Evolutionary conservation across 257 asterid genomes (phyloP).

Genomic region (Penstemon davidsonii): DNA sequence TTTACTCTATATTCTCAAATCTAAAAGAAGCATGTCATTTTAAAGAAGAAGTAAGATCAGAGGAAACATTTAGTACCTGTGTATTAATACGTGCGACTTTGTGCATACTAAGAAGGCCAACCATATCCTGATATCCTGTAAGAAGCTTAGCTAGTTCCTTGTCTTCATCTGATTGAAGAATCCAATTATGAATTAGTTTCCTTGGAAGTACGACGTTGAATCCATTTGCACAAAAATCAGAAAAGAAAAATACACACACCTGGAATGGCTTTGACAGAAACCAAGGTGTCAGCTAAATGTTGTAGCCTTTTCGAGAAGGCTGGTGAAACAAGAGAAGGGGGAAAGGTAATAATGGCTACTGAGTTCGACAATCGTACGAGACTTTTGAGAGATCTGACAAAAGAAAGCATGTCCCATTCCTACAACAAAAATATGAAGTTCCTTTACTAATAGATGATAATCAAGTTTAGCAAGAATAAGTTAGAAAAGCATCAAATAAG

Average conservation of each 20-base stretch:
- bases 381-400: conserved; percentile 74
- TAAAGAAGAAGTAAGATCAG: conserved; percentile 2
- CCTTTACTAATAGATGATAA: conserved; percentile 9
- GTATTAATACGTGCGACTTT: conserved; percentile 91
- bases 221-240: conserved; percentile 2
- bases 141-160: conserved; percentile 92
- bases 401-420: conserved; percentile 91
- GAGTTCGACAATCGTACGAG: conserved; percentile 69
- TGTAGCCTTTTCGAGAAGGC: conserved; percentile 75
- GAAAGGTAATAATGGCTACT: conserved; percentile 83
- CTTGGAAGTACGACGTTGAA: not conserved
- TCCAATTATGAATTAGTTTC: conserved; percentile 19
- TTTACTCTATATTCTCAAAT: not conserved
- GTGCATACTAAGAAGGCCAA: conserved; percentile 87
- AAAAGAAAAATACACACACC: conserved; percentile 43
- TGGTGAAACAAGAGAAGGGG: conserved; percentile 81
- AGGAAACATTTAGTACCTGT: conserved; percentile 51
- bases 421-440: conserved; percentile 28
- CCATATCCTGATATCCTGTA: conserved; percentile 95
- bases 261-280: conserved; percentile 87
- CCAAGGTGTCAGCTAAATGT: conserved; percentile 90
- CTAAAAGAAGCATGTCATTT: not conserved
- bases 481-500: not conserved
- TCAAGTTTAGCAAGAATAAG: not conserved
- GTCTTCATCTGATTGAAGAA: conserved; percentile 74